These are phyloP conservation scores for Tubosaeta brunneosetosa DNA, from an alignment of 768 basidiomycete species.

Conservation along the genomic window DNA sequence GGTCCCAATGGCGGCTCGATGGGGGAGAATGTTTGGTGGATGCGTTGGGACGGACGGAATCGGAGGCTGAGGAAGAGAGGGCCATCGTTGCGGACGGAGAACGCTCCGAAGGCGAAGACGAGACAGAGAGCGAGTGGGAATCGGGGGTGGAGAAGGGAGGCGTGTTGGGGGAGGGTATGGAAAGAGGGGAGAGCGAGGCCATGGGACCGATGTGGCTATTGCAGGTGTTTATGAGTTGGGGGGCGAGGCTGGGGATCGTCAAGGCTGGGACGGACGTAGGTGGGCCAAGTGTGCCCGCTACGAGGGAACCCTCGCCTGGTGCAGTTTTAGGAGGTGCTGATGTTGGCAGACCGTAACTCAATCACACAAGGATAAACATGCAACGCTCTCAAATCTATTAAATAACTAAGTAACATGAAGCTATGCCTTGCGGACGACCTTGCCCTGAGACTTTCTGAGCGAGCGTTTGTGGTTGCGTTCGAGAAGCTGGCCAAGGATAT, in stretches of 20 bases:
- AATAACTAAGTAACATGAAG: slow-evolving; percentile 1
- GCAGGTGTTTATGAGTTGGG: slow-evolving; percentile 75
- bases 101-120: slow-evolving; percentile 25
- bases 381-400: slow-evolving; percentile 10
- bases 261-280: slow-evolving; percentile 19
- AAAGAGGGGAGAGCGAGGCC: slow-evolving; percentile 47
- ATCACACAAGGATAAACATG: slow-evolving; percentile 15
- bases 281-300: slow-evolving; percentile 10
- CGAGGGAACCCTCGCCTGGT: slow-evolving; percentile 18
- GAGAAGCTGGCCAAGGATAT: slow-evolving; percentile 39
- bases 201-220: slow-evolving; percentile 77
- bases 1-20: slow-evolving; percentile 61
- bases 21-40: slow-evolving; percentile 62
- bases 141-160: slow-evolving; percentile 17
- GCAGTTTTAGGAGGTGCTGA: neutral
- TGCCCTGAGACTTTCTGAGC: slow-evolving; percentile 66
- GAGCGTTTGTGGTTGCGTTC: slow-evolving; percentile 76
- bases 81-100: slow-evolving; percentile 29
- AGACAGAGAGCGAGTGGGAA: slow-evolving; percentile 29
- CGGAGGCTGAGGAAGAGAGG: slow-evolving; percentile 71
- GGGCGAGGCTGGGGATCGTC: slow-evolving; percentile 53
- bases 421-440: slow-evolving; percentile 37
- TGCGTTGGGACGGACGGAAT: slow-evolving; percentile 63
- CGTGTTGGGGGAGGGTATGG: slow-evolving; percentile 11
- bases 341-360: neutral